Conservation (phyloP, 2,329 filamentous ascomycete genomes). For the Lachnellula suecica region DNA sequence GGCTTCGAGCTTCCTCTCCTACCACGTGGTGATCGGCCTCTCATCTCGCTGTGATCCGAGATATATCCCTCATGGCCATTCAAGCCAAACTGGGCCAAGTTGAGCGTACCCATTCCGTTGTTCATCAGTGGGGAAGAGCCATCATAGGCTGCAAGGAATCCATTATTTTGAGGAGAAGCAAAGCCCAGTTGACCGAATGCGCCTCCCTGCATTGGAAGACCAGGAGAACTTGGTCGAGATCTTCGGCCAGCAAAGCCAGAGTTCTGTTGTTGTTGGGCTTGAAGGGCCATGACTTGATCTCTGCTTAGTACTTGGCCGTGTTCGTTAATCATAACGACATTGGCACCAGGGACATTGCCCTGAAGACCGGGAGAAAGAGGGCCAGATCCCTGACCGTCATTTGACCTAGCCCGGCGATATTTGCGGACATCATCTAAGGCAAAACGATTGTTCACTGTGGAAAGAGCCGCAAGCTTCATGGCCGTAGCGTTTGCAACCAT, state of each 20-base stretch:
- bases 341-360: slow-evolving; percentile 65
- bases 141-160: slow-evolving; percentile 88
- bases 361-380: slow-evolving; percentile 67
- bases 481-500: slow-evolving; percentile 99
- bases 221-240: slow-evolving; percentile 87
- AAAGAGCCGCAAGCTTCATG: slow-evolving; percentile 96
- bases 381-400: slow-evolving; percentile 66
- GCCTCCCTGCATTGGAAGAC: slow-evolving; percentile 74
- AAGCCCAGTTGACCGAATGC: slow-evolving; percentile 68
- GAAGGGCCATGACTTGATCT: slow-evolving; percentile 81
- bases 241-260: slow-evolving; percentile 64
- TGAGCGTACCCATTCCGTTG: slow-evolving; percentile 69
- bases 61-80: slow-evolving; percentile 79
- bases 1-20: slow-evolving; percentile 94
- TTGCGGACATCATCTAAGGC: slow-evolving; percentile 96
- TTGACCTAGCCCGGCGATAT: slow-evolving; percentile 87
- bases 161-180: slow-evolving; percentile 88
- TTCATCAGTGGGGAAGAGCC: slow-evolving; percentile 68
- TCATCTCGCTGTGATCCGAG: slow-evolving; percentile 91
- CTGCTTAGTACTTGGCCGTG: slow-evolving; percentile 83
- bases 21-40: slow-evolving; percentile 88
- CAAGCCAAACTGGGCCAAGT: slow-evolving; percentile 69
- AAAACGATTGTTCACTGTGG: slow-evolving; percentile 97
- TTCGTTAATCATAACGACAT: slow-evolving; percentile 92
- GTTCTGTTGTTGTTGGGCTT: slow-evolving; percentile 60